Evolutionary conservation across 2,329 filamentous ascomycete species (phyloP).

Genomic region (Neodidymelliopsis sp.): DNA sequence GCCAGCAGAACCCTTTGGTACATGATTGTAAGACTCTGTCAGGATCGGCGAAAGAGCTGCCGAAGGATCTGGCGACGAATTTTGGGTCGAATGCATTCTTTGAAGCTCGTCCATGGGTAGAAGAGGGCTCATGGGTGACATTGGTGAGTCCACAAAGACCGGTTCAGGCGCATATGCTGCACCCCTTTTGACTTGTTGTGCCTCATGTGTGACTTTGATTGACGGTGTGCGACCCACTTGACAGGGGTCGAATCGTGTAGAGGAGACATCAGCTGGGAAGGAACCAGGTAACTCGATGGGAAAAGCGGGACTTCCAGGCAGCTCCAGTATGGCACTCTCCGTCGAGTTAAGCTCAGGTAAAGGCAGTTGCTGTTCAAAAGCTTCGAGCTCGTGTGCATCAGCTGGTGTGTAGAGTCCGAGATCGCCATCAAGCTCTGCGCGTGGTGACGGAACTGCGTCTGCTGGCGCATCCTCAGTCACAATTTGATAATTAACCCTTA

Average conservation of each 20-base stretch:
- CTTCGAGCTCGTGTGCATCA: constrained; percentile 40
- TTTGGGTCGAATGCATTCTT: constrained; percentile 5
- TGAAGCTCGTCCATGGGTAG: constrained; percentile 12
- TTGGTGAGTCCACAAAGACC: constrained; percentile 32
- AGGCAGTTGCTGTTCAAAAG: constrained; percentile 11
- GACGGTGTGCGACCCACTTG: constrained; percentile 11
- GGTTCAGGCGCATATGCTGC: constrained; percentile 58
- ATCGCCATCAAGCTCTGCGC: constrained; percentile 38
- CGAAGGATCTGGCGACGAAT: constrained; percentile 4
- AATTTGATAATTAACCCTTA: constrained; percentile 64
- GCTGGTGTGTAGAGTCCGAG: constrained; percentile 25
- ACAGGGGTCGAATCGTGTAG: not conserved
- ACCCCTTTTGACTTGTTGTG: constrained; percentile 47
- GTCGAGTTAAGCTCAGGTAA: constrained; percentile 35
- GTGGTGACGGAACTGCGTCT: constrained; percentile 25
- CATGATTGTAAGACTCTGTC: constrained; percentile 4
- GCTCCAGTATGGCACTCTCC: constrained; percentile 31
- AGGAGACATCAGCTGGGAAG: constrained; percentile 11
- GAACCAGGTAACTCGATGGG: constrained; percentile 37
- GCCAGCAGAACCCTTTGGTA: not conserved
- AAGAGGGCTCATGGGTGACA: constrained; percentile 27
- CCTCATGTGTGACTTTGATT: constrained; percentile 43
- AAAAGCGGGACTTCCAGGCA: constrained; percentile 38
- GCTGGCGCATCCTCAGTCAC: constrained; percentile 56
- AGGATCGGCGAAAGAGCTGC: constrained; percentile 27